phyloP scores from a whole-genome alignment of 805 yeast species.

The Middelhovenomyces tepae region DNA sequence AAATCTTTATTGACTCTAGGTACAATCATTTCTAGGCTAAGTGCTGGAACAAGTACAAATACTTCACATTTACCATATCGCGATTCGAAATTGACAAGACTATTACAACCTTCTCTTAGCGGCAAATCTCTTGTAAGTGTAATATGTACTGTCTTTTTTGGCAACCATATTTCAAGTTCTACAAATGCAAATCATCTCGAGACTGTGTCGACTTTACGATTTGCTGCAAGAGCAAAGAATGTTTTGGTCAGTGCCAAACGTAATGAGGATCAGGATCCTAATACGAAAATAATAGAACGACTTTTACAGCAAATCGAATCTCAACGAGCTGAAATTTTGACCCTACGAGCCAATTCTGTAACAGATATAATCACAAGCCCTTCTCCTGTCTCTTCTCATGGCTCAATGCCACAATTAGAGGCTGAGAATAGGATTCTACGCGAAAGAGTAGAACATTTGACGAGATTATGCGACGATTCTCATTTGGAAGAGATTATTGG shows the following conservation, averaged over 20 bases:
- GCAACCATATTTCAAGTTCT: constrained; percentile 47
- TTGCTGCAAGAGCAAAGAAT: constrained; percentile 90
- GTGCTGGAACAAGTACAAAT: constrained; percentile 30
- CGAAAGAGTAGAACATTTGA: constrained; percentile 62
- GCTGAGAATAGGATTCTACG: constrained; percentile 59
- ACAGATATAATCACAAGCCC: constrained; percentile 1
- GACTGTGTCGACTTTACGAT: constrained; percentile 77
- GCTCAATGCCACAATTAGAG: constrained; percentile 33
- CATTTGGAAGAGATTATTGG: constrained; percentile 43
- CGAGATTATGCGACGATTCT: constrained; percentile 45
- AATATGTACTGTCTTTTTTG: constrained; percentile 51
- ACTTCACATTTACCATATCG: constrained; percentile 79
- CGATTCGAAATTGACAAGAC: constrained; percentile 84
- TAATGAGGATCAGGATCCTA: constrained; percentile 33
- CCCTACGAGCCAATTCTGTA: constrained; percentile 17
- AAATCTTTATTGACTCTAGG: constrained; percentile 85
- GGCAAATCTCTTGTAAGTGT: constrained; percentile 80
- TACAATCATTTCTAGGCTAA: constrained; percentile 79
- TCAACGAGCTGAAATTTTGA: constrained; percentile 45
- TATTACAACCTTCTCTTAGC: constrained; percentile 84
- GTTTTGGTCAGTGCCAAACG: constrained; percentile 60
- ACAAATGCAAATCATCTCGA: constrained; percentile 57
- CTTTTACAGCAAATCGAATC: constrained; percentile 52
- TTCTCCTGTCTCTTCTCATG: neutral
- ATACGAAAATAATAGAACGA: constrained; percentile 43